Evolutionary conservation across 306 rosid genomes (phyloP), one percentile per base, ranked within the genome.

Genomic region (Cicer bijugum): DNA sequence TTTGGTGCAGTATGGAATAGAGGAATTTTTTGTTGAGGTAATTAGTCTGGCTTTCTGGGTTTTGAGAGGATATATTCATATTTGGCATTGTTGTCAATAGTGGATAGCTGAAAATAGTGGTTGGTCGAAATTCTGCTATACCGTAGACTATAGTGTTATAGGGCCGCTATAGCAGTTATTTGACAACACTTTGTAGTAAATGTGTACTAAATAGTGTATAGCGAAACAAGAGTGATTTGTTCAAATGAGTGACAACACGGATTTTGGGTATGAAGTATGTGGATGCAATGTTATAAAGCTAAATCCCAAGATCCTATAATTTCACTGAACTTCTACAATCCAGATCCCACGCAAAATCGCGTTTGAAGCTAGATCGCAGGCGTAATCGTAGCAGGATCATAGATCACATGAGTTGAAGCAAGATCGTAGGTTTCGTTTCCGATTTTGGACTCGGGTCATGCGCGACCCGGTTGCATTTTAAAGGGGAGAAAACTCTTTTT

Each of bases 21-120:
- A 40, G 40, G 70, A 48, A 66, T 67, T 28, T 33, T 35, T 59
- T 33, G 57, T 58, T 59, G 65, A 38, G 44, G 59, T 12, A 60
- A 73, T 73, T 12, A 46, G 71, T 56, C 44, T 63, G 16, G 47
- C 16, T 62, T 48, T n/a, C 12, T 81, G 67, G 19, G 14, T 69
- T 70, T 5, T 16, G 72, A 42, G 47, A 60, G 23, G 8, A 12
- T 16, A 63, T 33, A 64, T n/a, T 50, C 48, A 17, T 51, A 7
- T 14, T 51, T 6, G 55, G 8, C 6, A 47, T 6, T 47, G 19
- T 48, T 48, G 55, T 48, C 14, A 1, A 14, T 50, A 1, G 17
- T 1, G 55, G 55, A 48, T n/a, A 1, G 19, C 55, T 1, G 17
- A 48, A n/a, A n/a, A 14, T 6, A 50, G 17, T 4, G 19, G 19